phyloP scores from a whole-genome alignment of 2,329 filamentous ascomycete genomes.

The Beauveria caledonica region DNA sequence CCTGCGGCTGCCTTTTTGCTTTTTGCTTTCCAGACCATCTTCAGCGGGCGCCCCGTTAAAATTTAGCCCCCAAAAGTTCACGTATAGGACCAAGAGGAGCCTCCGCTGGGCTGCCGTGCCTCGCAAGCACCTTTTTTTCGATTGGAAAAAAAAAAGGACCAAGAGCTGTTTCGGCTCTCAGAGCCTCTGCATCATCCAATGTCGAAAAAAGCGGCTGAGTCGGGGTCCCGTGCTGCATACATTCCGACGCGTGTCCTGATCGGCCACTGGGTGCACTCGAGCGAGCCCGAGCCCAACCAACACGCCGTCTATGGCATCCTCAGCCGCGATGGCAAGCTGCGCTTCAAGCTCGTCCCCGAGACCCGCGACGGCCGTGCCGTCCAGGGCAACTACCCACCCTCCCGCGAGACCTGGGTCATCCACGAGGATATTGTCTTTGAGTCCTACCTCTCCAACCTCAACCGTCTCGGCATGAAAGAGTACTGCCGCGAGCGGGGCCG shows the following conservation, averaged over 20 bases:
- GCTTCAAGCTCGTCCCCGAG: constrained; percentile 11
- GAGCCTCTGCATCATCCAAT: background rate
- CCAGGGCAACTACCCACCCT: constrained; percentile 2
- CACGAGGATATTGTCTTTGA: constrained; percentile 9
- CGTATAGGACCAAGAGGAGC: constrained; percentile 1
- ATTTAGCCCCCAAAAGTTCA: constrained; percentile 3
- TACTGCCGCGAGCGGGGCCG: constrained; percentile 10
- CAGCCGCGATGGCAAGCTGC: constrained; percentile 11
- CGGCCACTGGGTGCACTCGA: constrained; percentile 10
- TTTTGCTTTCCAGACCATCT: constrained; percentile 2
- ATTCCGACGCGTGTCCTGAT: constrained; percentile 4
- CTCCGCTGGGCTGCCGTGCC: background rate
- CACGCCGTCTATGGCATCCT: constrained; percentile 12
- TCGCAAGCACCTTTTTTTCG: background rate
- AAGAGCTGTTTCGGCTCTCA: background rate
- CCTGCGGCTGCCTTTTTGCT: background rate
- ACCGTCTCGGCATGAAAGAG: constrained; percentile 11
- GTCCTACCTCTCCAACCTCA: constrained; percentile 8
- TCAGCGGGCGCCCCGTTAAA: constrained; percentile 5
- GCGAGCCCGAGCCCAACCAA: constrained; percentile 11
- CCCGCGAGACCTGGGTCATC: constrained; percentile 10
- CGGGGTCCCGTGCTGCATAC: background rate
- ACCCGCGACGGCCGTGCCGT: constrained; percentile 8
- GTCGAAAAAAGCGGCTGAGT: background rate
- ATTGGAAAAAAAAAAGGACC: background rate